phyloP scores from a whole-genome alignment of 768 basidiomycete species.

The Goffeauzyma gilvescens region DNA sequence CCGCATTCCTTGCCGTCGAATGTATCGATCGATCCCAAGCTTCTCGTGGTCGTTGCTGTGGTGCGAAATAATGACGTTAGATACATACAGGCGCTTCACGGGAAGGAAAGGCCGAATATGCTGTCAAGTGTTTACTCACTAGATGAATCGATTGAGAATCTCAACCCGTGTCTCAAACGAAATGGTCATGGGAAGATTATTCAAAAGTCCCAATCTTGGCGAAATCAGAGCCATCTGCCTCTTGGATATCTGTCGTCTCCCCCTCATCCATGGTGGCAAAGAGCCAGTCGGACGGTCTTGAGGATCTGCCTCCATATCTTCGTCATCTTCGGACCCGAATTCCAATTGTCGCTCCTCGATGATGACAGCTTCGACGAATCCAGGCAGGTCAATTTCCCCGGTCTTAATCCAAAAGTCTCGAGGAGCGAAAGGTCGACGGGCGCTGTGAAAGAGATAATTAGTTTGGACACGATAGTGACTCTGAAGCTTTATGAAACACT shows the following conservation, averaged over 20 bases:
- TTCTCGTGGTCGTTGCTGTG: slow-evolving; percentile 38
- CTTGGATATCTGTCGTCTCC: slow-evolving; percentile 37
- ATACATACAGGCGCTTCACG: not conserved
- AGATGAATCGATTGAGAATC: slow-evolving; percentile 69
- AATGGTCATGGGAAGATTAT: slow-evolving; percentile 89
- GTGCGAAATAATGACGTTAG: not conserved
- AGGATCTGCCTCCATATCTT: slow-evolving; percentile 14
- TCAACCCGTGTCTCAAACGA: slow-evolving; percentile 80
- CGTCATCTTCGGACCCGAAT: slow-evolving; percentile 11
- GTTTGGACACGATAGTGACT: not conserved
- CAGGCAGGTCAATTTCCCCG: slow-evolving; percentile 41
- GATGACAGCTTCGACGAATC: slow-evolving; percentile 69
- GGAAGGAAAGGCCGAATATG: too few relatives aligned
- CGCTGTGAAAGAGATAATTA: slow-evolving; percentile 37
- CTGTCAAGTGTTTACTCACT: slow-evolving; percentile 12
- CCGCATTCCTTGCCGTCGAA: slow-evolving; percentile 32
- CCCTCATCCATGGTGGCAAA: slow-evolving; percentile 22
- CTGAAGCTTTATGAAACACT: slow-evolving; percentile 24
- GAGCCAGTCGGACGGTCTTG: slow-evolving; percentile 1
- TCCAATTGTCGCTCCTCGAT: slow-evolving; percentile 45
- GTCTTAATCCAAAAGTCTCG: slow-evolving; percentile 63
- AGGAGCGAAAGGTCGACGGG: slow-evolving; percentile 63
- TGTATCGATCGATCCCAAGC: slow-evolving; percentile 24
- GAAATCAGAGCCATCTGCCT: slow-evolving; percentile 57
- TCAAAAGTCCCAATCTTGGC: slow-evolving; percentile 71